Evolutionary conservation across 352 stramenopile species (phyloP).

Genomic region (Elongisporangium prolatum): DNA sequence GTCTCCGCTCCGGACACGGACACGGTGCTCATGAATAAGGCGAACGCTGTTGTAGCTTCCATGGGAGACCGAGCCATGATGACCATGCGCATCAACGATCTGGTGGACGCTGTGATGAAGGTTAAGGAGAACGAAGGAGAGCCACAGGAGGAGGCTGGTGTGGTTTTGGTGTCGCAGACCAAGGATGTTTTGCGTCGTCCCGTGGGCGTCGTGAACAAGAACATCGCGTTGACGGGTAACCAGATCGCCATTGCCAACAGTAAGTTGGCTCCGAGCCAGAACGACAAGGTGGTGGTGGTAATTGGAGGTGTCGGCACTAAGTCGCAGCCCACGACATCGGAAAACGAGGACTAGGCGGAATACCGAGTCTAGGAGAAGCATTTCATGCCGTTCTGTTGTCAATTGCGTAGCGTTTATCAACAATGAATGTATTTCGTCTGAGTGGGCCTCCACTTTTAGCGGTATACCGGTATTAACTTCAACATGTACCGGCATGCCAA

Average conservation of each 20-base stretch:
- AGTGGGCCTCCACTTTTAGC: too few species aligned
- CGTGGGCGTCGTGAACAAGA: constrained; percentile 24
- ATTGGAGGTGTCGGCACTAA: too few species aligned
- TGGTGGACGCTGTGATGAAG: constrained; percentile 15
- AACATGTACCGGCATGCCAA: too few species aligned
- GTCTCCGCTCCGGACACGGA: constrained; percentile 17
- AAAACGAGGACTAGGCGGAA: too few species aligned
- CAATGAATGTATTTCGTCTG: too few species aligned
- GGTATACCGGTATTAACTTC: too few species aligned
- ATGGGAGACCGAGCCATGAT: constrained; percentile 16
- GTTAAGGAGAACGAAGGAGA: constrained; percentile 4
- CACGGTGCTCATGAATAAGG: constrained; percentile 27
- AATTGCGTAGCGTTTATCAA: too few species aligned
- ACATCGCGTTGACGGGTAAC: constrained; percentile 16
- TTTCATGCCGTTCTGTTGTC: too few species aligned
- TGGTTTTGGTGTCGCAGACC: constrained; percentile 12
- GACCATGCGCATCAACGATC: constrained; percentile 11
- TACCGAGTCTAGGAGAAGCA: too few species aligned
- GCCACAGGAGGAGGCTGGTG: constrained; percentile 11
- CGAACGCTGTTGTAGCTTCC: constrained; percentile 19
- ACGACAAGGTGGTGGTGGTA: too few species aligned
- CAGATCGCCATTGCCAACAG: constrained; percentile 6
- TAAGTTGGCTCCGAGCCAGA: neutral
- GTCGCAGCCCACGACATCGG: too few species aligned
- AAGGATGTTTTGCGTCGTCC: constrained; percentile 21